Base-by-base conservation (phyloP, 768 basidiomycete genomes). In the Mycena floridula region DNA sequence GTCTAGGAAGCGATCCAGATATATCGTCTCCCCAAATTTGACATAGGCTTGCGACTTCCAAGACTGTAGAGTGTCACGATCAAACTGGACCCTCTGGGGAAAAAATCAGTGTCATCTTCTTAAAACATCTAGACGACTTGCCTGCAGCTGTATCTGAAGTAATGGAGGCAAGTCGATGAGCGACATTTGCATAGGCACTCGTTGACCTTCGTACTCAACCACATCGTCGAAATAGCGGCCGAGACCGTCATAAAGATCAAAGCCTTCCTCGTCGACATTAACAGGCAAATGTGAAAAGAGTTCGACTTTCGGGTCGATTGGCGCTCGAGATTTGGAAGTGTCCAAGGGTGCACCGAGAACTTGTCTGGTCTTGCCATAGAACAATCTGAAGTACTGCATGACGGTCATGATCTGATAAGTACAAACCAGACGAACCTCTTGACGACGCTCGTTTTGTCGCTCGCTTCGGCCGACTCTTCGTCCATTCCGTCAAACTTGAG, bases 1-100 rank as follows among this genome's bases (percentile, higher is more conserved):
- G 48, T 89, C 85, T 57, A 95, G 68, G 69, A 94, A 99, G 12
- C 96, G 83, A 61, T 96, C 93, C 78, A 98, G 81, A 57, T 79
- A 84, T 12, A 99, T 72, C 8, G 80, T 86, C 62, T 93, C 88
- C 15, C 74, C 81, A 58, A 95, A 96, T 55, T 83, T 87, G 51
- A 99, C 85, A 61, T 92, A 95, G 3, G 91, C 92, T 57, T 99
- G 95, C 5, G 89, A 92, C 63, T 99, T 99, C 71, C 89, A 92
- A 13, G 92, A 84, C 51, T 93, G 88, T 44, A 90, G 73, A 1
- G 87, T 91, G 52, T 90, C 85, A 7, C 91, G 79, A 59, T 98
- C 91, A 68, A 92, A 98, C 73, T 95, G 92, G 4, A 92, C 93
- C 46, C 93, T 72, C 91, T 94, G 53, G 16, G 42, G 39, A 38